These are phyloP conservation scores for Penicillium egyptiacum DNA, from an alignment of 495 filamentous ascomycete genomes.

Conservation along the genomic window DNA sequence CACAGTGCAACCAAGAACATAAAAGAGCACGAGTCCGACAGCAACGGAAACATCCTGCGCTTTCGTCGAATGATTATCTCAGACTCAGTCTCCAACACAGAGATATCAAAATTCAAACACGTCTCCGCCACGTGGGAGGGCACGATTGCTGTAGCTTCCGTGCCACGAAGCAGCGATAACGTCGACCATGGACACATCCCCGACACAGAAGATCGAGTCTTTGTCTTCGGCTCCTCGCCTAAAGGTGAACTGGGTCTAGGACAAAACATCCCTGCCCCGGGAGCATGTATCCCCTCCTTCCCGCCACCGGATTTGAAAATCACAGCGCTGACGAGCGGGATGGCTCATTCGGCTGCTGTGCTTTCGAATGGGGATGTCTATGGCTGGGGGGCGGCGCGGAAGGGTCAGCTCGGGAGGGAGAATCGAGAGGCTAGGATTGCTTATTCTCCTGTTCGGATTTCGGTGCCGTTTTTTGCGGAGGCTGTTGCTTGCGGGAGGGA, in stretches of 20 bases:
- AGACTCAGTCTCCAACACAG: slow-evolving; percentile 10
- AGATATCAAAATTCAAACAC: slow-evolving; percentile 30
- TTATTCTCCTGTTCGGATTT: slow-evolving; percentile 59
- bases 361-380: slow-evolving; percentile 73
- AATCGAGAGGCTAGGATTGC: slow-evolving; percentile 43
- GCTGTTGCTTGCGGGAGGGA: slow-evolving; percentile 74
- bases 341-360: slow-evolving; percentile 73
- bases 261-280: slow-evolving; percentile 12
- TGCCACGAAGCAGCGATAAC: slow-evolving; percentile 16
- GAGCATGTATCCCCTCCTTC: slow-evolving; percentile 54
- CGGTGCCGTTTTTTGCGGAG: slow-evolving; percentile 50
- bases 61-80: slow-evolving; percentile 33
- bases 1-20: neutral
- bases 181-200: neutral
- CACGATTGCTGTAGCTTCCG: slow-evolving; percentile 53
- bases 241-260: slow-evolving; percentile 76
- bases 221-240: slow-evolving; percentile 59
- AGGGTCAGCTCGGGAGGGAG: slow-evolving; percentile 73
- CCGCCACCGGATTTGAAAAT: slow-evolving; percentile 55
- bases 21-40: neutral
- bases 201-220: slow-evolving; percentile 45
- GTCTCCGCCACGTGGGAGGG: slow-evolving; percentile 76
- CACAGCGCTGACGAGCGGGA: slow-evolving; percentile 62
- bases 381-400: slow-evolving; percentile 84
- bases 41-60: slow-evolving; percentile 12